A percentile compares a stretch with the other conserved stretches of the same genome.
Evolutionary conservation across 768 basidiomycete genomes (phyloP).

Genomic region (Lepiota subincarnata): DNA sequence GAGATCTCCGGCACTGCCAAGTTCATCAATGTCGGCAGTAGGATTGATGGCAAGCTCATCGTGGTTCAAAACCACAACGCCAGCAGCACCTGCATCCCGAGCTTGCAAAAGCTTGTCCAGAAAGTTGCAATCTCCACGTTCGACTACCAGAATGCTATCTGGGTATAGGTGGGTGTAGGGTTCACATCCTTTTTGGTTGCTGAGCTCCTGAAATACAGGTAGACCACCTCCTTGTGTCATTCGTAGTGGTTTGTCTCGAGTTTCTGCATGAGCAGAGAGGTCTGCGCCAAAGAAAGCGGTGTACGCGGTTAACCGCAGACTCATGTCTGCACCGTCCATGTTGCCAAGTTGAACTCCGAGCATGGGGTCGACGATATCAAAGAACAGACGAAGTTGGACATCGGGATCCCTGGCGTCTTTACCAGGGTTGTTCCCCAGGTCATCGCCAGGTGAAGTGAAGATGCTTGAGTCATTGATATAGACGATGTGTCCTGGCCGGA

Average conservation of each 20-base stretch:
- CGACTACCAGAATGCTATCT: conserved; percentile 55
- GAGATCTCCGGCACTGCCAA: conserved; percentile 54
- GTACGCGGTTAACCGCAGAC: conserved; percentile 52
- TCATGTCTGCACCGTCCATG: conserved; percentile 33
- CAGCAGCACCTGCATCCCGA: conserved; percentile 64
- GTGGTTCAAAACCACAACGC: conserved; percentile 71
- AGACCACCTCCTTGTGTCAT: conserved; percentile 53
- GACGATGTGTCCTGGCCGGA: conserved; percentile 76
- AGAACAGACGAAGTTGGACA: conserved; percentile 56
- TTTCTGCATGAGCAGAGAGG: conserved; percentile 29
- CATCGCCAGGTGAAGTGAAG: conserved; percentile 27
- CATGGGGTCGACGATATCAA: conserved; percentile 46
- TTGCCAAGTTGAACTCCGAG: conserved; percentile 35
- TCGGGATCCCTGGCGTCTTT: conserved; percentile 35
- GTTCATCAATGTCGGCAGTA: conserved; percentile 53
- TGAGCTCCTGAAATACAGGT: conserved; percentile 45
- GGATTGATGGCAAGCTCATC: conserved; percentile 62
- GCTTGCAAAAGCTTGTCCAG: conserved; percentile 76
- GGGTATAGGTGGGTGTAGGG: conserved; percentile 47
- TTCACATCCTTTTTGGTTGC: conserved; percentile 57
- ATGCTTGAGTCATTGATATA: conserved; percentile 70
- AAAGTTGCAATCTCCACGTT: conserved; percentile 85
- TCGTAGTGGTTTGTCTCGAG: conserved; percentile 25
- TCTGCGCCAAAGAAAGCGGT: conserved; percentile 73
- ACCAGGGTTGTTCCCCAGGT: conserved; percentile 19